These are phyloP conservation scores for Clonostachys byssicola DNA, from an alignment of 2,329 filamentous ascomycete genomes.

Conservation along the genomic window DNA sequence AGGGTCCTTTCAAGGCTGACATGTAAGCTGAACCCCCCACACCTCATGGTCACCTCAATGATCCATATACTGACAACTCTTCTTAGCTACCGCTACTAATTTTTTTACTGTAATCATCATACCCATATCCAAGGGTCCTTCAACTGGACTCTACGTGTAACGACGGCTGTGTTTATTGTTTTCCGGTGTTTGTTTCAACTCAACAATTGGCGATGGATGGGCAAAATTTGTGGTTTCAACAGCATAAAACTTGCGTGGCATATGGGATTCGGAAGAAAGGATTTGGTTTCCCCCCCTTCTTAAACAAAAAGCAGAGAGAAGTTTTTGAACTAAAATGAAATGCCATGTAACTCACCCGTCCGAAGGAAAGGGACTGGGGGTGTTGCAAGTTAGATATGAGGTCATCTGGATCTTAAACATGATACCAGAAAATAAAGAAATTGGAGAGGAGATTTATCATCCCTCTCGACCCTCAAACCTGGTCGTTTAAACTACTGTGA, in stretches of 20 bases:
- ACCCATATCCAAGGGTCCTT: slow-evolving; percentile 26
- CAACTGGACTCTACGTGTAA: slow-evolving; percentile 32
- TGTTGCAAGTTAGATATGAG: no score
- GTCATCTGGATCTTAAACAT: no score
- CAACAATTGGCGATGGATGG: slow-evolving; percentile 17
- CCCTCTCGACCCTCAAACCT: no score
- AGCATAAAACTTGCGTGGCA: slow-evolving; percentile 35
- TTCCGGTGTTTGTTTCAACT: slow-evolving; percentile 13
- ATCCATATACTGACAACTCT: slow-evolving; percentile 7
- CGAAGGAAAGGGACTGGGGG: no score
- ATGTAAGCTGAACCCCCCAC: slow-evolving; percentile 56
- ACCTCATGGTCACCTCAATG: not conserved
- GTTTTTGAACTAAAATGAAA: no score
- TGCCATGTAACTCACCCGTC: no score
- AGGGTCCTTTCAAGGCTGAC: slow-evolving; percentile 96
- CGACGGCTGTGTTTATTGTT: slow-evolving; percentile 13
- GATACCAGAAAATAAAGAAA: no score
- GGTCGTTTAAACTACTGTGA: no score
- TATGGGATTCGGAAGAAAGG: slow-evolving; percentile 6
- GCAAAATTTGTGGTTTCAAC: slow-evolving; percentile 35
- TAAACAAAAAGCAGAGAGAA: no score
- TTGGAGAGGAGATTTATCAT: no score
- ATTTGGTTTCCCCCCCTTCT: not conserved
- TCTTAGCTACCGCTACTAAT: slow-evolving; percentile 40
- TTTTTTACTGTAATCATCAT: slow-evolving; percentile 18